Percentiles rank a stretch among this genome's conserved stretches.
Evolutionary conservation across 192 early-diverging fungal genomes (phyloP).

Genomic region (Coemansia sp.): DNA sequence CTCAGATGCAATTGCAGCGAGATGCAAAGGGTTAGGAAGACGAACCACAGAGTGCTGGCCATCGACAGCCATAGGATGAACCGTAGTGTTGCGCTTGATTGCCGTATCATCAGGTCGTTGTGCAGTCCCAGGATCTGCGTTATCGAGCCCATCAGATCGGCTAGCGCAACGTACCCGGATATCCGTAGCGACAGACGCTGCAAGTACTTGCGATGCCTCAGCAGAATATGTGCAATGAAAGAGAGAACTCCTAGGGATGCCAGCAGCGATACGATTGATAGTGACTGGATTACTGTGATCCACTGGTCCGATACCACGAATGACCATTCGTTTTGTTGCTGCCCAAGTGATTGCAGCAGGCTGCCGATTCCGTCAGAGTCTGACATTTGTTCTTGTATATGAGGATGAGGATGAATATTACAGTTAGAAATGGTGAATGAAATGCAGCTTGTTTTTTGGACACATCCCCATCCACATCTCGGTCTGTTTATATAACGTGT

Average conservation of each 20-base stretch:
- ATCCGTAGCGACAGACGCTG: conserved; percentile 37
- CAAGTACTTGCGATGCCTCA: conserved; percentile 25
- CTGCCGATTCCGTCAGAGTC: neutral
- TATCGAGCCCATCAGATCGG: conserved; percentile 16
- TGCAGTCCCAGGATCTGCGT: conserved; percentile 28
- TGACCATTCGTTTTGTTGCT: conserved; percentile 16
- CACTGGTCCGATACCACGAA: conserved; percentile 38
- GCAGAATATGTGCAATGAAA: conserved; percentile 10
- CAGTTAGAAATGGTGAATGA: too few relatives aligned
- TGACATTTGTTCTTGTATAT: neutral
- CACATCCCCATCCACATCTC: too few relatives aligned
- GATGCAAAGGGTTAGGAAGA: conserved; percentile 39
- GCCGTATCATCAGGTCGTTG: conserved; percentile 38
- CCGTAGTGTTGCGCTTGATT: conserved; percentile 13
- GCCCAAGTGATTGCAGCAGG: neutral
- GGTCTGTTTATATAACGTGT: neutral
- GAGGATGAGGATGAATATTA: neutral
- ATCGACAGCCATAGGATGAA: conserved; percentile 39
- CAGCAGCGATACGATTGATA: conserved; percentile 27
- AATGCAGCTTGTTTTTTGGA: too few relatives aligned
- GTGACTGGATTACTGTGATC: conserved; percentile 21
- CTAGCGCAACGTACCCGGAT: conserved; percentile 30
- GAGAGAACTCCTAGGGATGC: conserved; percentile 19
- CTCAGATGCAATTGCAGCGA: conserved; percentile 45
- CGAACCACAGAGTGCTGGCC: conserved; percentile 26